Conservation (phyloP, 169 alveolate genomes). For the Plasmodium gaboni region DNA sequence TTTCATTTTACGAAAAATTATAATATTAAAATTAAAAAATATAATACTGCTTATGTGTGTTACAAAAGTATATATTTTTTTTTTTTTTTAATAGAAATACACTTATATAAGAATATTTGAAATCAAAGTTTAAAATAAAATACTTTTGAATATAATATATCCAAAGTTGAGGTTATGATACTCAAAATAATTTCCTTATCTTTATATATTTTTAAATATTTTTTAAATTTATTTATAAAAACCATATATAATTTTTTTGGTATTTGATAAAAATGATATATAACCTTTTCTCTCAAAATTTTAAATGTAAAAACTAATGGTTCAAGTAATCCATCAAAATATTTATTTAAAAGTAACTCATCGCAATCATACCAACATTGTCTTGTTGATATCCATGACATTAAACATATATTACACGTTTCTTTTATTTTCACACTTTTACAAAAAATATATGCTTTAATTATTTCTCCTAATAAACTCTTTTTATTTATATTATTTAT, state of each 20-base stretch:
- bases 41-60: too few relatives aligned
- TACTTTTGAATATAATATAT: slow-evolving; percentile 21
- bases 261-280: slow-evolving; percentile 31
- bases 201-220: slow-evolving; percentile 13
- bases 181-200: slow-evolving; percentile 23
- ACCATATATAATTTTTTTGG: slow-evolving; percentile 18
- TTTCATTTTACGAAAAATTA: too few relatives aligned
- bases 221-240: slow-evolving; percentile 24
- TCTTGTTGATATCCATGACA: slow-evolving; percentile 26
- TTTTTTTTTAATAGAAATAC: too few relatives aligned
- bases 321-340: slow-evolving; percentile 27
- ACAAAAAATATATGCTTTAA: slow-evolving; percentile 31
- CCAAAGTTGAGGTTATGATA: slow-evolving; percentile 23
- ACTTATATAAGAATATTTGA: too few relatives aligned
- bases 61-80: too few relatives aligned
- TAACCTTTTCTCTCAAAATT: slow-evolving; percentile 27
- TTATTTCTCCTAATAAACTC: slow-evolving; percentile 27
- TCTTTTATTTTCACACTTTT: slow-evolving; percentile 13
- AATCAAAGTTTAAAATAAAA: too few relatives aligned
- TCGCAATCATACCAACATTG: slow-evolving; percentile 37
- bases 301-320: slow-evolving; percentile 19
- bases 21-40: too few relatives aligned
- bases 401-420: slow-evolving; percentile 27
- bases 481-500: neutral
- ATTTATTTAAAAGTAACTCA: slow-evolving; percentile 17